Evolutionary conservation across 805 yeast species (phyloP), one percentile per base, ranked within the genome.

Genomic region (Pichia californica): DNA sequence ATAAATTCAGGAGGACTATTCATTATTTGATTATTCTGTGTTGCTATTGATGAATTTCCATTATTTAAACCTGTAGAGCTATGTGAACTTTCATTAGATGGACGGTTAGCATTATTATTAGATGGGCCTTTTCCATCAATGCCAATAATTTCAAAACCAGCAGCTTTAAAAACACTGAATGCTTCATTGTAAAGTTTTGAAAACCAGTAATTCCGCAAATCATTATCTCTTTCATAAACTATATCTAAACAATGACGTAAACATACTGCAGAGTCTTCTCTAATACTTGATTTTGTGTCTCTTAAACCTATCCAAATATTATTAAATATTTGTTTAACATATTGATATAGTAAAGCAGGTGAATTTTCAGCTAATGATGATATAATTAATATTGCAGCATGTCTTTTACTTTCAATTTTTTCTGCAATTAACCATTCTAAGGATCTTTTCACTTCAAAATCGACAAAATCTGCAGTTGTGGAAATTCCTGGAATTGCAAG

Each of bases 341-440:
- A 86, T 29, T 81, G 77, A 57, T 84, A 84, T 40, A 91, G 68
- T 45, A 88, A 67, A 8, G 94, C 85, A 2, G 98, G 96, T 2
- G 95, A 83, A 56, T 86, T 85, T 43, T 77, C 77, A 0, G 96
- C 96, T 48, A 93, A 72, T 1, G 96, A 83, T 7, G 83, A 76
- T 32, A 93, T 76, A 33, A 88, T 80, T 41, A 91, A 69, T 31
- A 88, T 79, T 1, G 97, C 95, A 0, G 97, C 96, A 58, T 91
- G 97, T 50, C 93, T 78, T 54, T 94, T 76, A 36, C 76, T 75
- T 53, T 88, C 96, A 55, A 83, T 88, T 51, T 87, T 81, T 49
- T 88, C 95, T n/a, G 83, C 73, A 28, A 87, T 85, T 20, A 91
- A 73, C 91, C 96, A 83, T 62, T 93, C 99, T 40, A 91, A 71